phyloP scores from a whole-genome alignment of 306 rosid genomes.

The Rubus parviflorus region DNA sequence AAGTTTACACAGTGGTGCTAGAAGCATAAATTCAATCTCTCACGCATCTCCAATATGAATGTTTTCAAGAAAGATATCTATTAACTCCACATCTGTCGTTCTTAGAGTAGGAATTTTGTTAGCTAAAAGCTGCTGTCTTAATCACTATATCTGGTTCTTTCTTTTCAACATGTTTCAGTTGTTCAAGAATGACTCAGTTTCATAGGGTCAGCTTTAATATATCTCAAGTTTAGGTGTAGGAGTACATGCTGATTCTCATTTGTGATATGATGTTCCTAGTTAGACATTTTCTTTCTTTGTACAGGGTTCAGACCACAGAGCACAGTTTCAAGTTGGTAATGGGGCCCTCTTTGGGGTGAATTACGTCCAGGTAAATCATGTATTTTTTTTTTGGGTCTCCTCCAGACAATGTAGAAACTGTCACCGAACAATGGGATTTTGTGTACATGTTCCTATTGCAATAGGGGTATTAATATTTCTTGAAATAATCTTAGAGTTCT shows the following conservation, averaged over 20 bases:
- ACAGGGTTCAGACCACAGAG: conserved; percentile 82
- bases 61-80: not conserved
- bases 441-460: not conserved
- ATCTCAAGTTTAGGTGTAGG: not conserved
- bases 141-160: not conserved
- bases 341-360: conserved; percentile 85
- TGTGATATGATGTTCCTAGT: not conserved
- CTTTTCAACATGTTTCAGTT: not conserved
- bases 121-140: not conserved
- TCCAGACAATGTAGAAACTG: not conserved
- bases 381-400: conserved; percentile 9
- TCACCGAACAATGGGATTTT: not conserved
- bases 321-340: conserved; percentile 82
- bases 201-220: not conserved
- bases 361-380: conserved; percentile 71
- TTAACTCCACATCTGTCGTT: not conserved
- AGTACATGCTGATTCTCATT: not conserved
- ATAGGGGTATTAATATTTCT: not conserved
- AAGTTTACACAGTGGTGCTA: not conserved
- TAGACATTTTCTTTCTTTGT: conserved; percentile 10
- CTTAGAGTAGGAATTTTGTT: not conserved
- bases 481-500: not conserved
- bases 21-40: not conserved
- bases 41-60: not conserved
- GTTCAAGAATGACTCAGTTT: not conserved